Evolutionary conservation across 2,329 filamentous ascomycete genomes (phyloP).

Genomic region (Aspergillus arachidicola): DNA sequence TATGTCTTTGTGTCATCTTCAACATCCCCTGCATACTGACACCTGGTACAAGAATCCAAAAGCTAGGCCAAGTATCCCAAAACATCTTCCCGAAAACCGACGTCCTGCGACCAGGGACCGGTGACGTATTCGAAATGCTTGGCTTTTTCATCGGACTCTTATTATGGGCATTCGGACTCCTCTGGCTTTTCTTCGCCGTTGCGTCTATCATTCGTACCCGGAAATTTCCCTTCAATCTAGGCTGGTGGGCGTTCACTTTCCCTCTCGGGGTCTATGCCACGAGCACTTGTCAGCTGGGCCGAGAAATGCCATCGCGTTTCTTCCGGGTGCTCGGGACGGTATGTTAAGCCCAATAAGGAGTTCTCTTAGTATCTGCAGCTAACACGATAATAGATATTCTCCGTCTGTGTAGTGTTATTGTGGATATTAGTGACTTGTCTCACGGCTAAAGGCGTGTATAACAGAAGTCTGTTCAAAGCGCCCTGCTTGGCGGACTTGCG

Average conservation of each 20-base stretch:
- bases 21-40: background rate
- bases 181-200: constrained; percentile 37
- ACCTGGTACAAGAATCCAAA: constrained; percentile 42
- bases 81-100: constrained; percentile 27
- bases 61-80: constrained; percentile 50
- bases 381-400: constrained; percentile 4
- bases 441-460: constrained; percentile 6
- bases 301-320: constrained; percentile 56
- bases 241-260: constrained; percentile 63
- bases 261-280: constrained; percentile 58
- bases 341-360: constrained; percentile 4
- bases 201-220: constrained; percentile 28
- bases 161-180: constrained; percentile 37
- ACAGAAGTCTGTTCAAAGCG: constrained; percentile 6
- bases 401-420: constrained; percentile 7
- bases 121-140: constrained; percentile 29
- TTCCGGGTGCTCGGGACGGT: constrained; percentile 58
- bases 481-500: constrained; percentile 1
- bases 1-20: constrained; percentile 6
- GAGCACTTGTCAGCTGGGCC: constrained; percentile 42
- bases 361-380: background rate
- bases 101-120: constrained; percentile 25
- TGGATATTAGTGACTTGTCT: constrained; percentile 8
- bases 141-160: constrained; percentile 34
- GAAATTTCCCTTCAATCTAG: constrained; percentile 60